phyloP scores from a whole-genome alignment of 495 filamentous ascomycete species.

The Neurospora africana region DNA sequence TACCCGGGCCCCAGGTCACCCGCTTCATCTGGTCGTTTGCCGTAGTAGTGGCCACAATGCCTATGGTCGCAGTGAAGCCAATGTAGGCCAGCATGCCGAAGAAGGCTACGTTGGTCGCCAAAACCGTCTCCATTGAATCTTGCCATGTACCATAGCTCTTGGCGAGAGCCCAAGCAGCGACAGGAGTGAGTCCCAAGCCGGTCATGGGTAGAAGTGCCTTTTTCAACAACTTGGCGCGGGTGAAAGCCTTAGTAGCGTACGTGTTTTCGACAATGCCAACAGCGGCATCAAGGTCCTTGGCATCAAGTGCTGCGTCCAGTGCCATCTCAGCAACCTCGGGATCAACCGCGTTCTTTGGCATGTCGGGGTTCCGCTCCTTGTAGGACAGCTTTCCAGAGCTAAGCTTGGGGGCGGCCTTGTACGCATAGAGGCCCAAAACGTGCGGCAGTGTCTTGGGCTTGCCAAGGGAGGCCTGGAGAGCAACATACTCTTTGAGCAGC shows the following conservation, averaged over 20 bases:
- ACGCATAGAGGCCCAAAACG: conserved; percentile 71
- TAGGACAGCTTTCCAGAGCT: conserved; percentile 48
- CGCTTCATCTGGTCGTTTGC: conserved; percentile 90
- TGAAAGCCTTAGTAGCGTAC: conserved; percentile 63
- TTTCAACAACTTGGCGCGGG: conserved; percentile 49
- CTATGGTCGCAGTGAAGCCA: conserved; percentile 64
- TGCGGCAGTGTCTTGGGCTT: conserved; percentile 64
- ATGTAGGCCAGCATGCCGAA: conserved; percentile 73
- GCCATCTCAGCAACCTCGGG: conserved; percentile 54
- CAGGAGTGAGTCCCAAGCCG: conserved; percentile 46
- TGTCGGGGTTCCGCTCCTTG: conserved; percentile 52
- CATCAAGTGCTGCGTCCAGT: conserved; percentile 63
- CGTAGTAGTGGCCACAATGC: conserved; percentile 73
- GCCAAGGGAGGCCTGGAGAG: conserved; percentile 58
- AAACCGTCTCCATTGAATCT: conserved; percentile 56
- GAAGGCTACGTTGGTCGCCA: conserved; percentile 69
- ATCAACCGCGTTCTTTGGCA: conserved; percentile 60
- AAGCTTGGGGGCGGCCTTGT: conserved; percentile 64
- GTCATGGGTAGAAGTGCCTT: conserved; percentile 31
- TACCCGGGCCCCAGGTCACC: conserved; percentile 75
- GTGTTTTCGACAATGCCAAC: conserved; percentile 71
- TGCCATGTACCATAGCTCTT: conserved; percentile 49
- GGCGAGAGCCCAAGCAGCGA: conserved; percentile 60
- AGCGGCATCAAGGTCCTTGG: conserved; percentile 62
- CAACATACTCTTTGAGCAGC: conserved; percentile 58